phyloP scores from a whole-genome alignment of 148 eudicot species.

The Diospyros lotus region DNA sequence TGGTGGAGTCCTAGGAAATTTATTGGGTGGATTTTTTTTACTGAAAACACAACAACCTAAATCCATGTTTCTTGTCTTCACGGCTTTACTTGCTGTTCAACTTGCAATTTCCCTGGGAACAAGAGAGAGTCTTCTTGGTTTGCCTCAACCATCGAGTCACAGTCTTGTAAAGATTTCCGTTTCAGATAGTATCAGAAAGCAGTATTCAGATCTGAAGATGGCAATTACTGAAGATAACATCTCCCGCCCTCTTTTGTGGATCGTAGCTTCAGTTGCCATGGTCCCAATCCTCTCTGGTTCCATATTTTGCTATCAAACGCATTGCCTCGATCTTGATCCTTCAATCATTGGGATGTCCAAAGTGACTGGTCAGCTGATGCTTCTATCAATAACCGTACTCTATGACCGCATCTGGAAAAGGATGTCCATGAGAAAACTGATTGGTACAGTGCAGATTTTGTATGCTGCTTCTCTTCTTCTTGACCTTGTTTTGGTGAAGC shows the following conservation, averaged over 20 bases:
- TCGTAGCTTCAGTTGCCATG: conserved; percentile 54
- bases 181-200: conserved; percentile 39
- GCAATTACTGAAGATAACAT: conserved; percentile 50
- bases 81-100: conserved; percentile 50
- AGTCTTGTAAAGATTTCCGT: conserved; percentile 19
- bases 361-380: conserved; percentile 69
- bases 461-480: conserved; percentile 78
- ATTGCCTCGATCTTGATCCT: conserved; percentile 62
- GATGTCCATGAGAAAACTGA: conserved; percentile 57
- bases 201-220: conserved; percentile 50
- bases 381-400: conserved; percentile 47
- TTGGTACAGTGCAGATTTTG: conserved; percentile 39
- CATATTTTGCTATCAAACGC: conserved; percentile 84
- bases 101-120: conserved; percentile 39
- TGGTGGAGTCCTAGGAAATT: conserved; percentile 85
- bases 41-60: conserved; percentile 50
- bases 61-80: conserved; percentile 47
- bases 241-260: conserved; percentile 61
- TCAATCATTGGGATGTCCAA: conserved; percentile 73
- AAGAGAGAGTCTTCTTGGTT: conserved; percentile 61
- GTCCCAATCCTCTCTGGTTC: conserved; percentile 88
- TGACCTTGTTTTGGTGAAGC: conserved; percentile 65
- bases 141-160: conserved; percentile 30
- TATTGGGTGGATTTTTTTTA: conserved; percentile 63
- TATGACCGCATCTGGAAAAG: conserved; percentile 58